phyloP scores from a whole-genome alignment of 164 flowering plant species.

The Stephania yunnanensis region DNA sequence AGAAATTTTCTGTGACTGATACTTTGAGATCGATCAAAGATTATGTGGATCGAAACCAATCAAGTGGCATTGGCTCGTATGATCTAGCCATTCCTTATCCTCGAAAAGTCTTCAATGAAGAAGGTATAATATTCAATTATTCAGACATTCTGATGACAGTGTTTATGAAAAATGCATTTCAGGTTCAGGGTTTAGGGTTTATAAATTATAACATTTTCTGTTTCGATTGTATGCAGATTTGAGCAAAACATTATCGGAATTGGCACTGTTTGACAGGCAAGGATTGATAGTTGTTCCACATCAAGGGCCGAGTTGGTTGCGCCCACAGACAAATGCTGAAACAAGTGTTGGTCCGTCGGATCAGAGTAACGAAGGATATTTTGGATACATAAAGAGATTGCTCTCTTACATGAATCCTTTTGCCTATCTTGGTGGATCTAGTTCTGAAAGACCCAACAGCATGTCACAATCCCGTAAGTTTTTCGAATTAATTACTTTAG shows the following conservation, averaged over 20 bases:
- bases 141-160: background rate
- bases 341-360: conserved; percentile 22
- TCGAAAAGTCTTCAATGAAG: conserved; percentile 50
- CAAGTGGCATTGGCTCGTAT: conserved; percentile 38
- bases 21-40: conserved; percentile 54
- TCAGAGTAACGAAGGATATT: conserved; percentile 43
- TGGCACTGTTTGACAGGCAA: conserved; percentile 62
- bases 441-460: conserved; percentile 34
- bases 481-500: background rate
- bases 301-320: conserved; percentile 23
- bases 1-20: conserved; percentile 43
- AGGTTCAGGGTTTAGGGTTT: no score
- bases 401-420: conserved; percentile 69
- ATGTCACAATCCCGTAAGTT: conserved; percentile 56
- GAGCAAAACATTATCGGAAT: conserved; percentile 47
- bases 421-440: conserved; percentile 55
- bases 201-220: background rate
- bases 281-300: conserved; percentile 68
- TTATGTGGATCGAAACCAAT: conserved; percentile 47
- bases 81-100: conserved; percentile 89
- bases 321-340: conserved; percentile 13
- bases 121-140: conserved; percentile 41
- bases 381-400: conserved; percentile 36
- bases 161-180: background rate
- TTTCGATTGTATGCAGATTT: conserved; percentile 42